A percentile compares a stretch with the other conserved stretches of the same genome.
phyloP scores from a whole-genome alignment of 352 stramenopile genomes.

The Phytopythium ostracodes region DNA sequence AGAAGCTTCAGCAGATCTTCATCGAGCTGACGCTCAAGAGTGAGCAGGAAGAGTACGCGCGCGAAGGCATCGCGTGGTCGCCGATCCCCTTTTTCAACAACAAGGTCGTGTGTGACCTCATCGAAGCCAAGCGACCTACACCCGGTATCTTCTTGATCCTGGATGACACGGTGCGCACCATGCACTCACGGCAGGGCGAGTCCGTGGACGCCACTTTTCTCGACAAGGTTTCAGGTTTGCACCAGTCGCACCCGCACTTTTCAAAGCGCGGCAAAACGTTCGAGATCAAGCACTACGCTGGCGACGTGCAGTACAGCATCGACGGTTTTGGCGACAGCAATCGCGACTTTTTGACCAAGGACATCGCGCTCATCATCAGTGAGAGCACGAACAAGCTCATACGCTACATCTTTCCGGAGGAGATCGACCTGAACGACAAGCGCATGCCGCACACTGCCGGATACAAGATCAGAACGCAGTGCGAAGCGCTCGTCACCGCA shows the following conservation, averaged over 20 bases:
- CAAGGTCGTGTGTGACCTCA: conserved; percentile 87
- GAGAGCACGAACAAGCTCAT: conserved; percentile 85
- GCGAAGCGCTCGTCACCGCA: conserved; percentile 79
- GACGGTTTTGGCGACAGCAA: conserved; percentile 80
- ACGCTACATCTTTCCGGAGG: conserved; percentile 81
- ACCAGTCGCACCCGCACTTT: conserved; percentile 68
- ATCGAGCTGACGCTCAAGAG: conserved; percentile 90
- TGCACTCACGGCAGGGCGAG: conserved; percentile 81
- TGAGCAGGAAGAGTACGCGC: conserved; percentile 94
- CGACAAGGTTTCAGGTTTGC: conserved; percentile 69
- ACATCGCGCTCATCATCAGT: conserved; percentile 77
- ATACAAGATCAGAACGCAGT: conserved; percentile 86
- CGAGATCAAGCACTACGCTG: conserved; percentile 83
- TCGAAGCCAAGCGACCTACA: conserved; percentile 67
- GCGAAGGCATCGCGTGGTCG: conserved; percentile 90
- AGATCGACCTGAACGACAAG: conserved; percentile 80
- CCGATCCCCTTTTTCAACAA: conserved; percentile 94
- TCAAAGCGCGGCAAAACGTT: conserved; percentile 85
- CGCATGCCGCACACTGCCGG: conserved; percentile 74
- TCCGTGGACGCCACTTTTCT: conserved; percentile 77
- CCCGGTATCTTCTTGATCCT: conserved; percentile 83
- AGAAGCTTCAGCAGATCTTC: conserved; percentile 89
- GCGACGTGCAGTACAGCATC: conserved; percentile 83
- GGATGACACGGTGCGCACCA: conserved; percentile 84
- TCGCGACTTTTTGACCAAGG: conserved; percentile 79